Evolutionary conservation across 2,329 filamentous ascomycete species (phyloP), one percentile per base, ranked within the genome.

Genomic region (Aspergillus sp.): DNA sequence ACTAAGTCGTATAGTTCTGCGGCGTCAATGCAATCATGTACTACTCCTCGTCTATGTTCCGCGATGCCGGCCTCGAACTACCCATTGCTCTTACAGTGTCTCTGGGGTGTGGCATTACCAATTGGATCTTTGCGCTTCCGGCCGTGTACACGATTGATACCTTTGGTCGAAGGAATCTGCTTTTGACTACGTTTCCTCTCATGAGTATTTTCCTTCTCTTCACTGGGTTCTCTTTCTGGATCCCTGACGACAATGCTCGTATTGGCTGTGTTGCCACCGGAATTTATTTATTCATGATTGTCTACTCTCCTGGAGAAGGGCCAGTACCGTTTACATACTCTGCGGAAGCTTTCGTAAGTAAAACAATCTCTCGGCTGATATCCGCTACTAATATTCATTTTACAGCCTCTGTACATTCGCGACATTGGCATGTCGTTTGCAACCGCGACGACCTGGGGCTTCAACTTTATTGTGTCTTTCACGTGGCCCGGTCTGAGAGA

Each of bases 81-180:
- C 70, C 76, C 4, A 63, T 65, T 4, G 80, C 83, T 1, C 71
- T 86, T 2, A 66, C 75, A 5, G 80, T 80, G 0, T 84, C 81
- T 0, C 75, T 85, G 50, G 82, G 82, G 0, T 84, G 80, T 44
- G 83, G 83, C 2, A 74, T 83, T 49, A 72, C 85, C 59, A 85
- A 85, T 59, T 85, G 79, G 69, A 64, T 85, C 20, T 85, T 84
- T 53, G 81, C 82, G 1, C 64, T 84, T 7, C 80, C 81, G 0
- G 81, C 81, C 1, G 73, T 85, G 46, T 80, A 81, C 57, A 84
- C 81, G 0, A 85, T 85, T 46, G 83, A 86, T 60, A 83, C 76
- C 0, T 85, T 80, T 56, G 83, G 83, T 5, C 75, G 83, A 2
- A 74, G 83, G 4, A 82, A 81, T 52, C 69, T 85, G 4, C 71